Percentiles rank a stretch among this genome's conserved stretches.
phyloP scores from a whole-genome alignment of 192 early-diverging fungal genomes.

The Coemansia sp. region DNA sequence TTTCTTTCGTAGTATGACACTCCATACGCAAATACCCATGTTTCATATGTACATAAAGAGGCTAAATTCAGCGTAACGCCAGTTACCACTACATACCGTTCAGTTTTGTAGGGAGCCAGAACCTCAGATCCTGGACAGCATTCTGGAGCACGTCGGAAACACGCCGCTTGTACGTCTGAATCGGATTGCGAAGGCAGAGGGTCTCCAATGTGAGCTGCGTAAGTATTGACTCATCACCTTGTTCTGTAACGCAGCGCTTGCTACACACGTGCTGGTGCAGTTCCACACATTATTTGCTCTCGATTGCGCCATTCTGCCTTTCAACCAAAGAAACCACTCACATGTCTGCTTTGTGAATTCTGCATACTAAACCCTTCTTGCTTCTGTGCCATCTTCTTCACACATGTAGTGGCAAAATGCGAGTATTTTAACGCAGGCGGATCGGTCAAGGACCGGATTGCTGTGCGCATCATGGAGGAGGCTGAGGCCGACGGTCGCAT shows the following conservation, averaged over 20 bases:
- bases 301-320: neutral
- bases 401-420: slow-evolving; percentile 78
- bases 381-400: neutral
- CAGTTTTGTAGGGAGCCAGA: slow-evolving; percentile 57
- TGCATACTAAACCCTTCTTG: slow-evolving; percentile 1
- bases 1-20: neutral
- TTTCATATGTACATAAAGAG: too few relatives aligned
- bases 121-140: slow-evolving; percentile 78
- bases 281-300: neutral
- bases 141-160: slow-evolving; percentile 96
- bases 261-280: neutral
- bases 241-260: neutral
- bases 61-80: too few relatives aligned
- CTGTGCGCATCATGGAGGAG: slow-evolving; percentile 92
- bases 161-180: slow-evolving; percentile 93
- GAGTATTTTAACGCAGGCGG: slow-evolving; percentile 99
- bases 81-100: neutral
- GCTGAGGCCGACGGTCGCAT: slow-evolving; percentile 89
- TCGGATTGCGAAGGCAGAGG: slow-evolving; percentile 81
- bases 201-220: slow-evolving; percentile 90
- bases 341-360: neutral
- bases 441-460: slow-evolving; percentile 99
- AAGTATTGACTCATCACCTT: slow-evolving; percentile 16
- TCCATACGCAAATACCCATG: too few relatives aligned
- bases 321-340: neutral